These are phyloP conservation scores for Sapria himalayana DNA, from an alignment of 345 rosid genomes.

Conservation along the genomic window DNA sequence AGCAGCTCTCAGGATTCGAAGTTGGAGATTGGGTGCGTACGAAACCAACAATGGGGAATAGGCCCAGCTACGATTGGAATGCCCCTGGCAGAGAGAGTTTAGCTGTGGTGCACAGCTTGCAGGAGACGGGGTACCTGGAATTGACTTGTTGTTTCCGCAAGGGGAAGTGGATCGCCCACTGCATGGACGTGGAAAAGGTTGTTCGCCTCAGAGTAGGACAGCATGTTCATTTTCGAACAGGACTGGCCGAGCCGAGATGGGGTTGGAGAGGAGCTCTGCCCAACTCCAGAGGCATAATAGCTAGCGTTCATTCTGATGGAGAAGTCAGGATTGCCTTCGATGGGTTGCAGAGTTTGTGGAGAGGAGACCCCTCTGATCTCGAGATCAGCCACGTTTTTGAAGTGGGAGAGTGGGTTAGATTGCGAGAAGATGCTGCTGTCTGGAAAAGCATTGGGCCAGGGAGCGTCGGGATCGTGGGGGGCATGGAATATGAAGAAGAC, in stretches of 20 bases:
- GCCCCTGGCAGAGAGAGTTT: slow-evolving; percentile 65
- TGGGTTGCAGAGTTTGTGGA: slow-evolving; percentile 73
- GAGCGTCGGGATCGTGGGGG: slow-evolving; percentile 71
- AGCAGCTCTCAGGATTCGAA: slow-evolving; percentile 86
- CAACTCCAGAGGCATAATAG: slow-evolving; percentile 57
- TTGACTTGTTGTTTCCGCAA: slow-evolving; percentile 89
- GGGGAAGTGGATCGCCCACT: slow-evolving; percentile 59
- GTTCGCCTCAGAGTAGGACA: slow-evolving; percentile 62
- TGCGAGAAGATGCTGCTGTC: slow-evolving; percentile 28
- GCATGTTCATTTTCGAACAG: slow-evolving; percentile 63
- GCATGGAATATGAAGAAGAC: slow-evolving; percentile 59
- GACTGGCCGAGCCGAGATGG: slow-evolving; percentile 80
- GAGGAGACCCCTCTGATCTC: slow-evolving; percentile 81
- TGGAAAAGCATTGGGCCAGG: slow-evolving; percentile 82
- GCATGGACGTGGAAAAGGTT: slow-evolving; percentile 72
- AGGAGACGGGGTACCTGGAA: slow-evolving; percentile 77
- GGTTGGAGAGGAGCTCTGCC: slow-evolving; percentile 87
- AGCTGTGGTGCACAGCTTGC: slow-evolving; percentile 85
- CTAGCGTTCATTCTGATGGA: slow-evolving; percentile 83
- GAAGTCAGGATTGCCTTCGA: slow-evolving; percentile 74
- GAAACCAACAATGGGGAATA: slow-evolving; percentile 66
- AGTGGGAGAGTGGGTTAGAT: slow-evolving; percentile 89
- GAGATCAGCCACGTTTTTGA: slow-evolving; percentile 55
- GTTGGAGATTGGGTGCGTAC: slow-evolving; percentile 98
- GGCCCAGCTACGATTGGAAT: slow-evolving; percentile 95